Percentiles rank a stretch among this genome's conserved stretches.
phyloP scores from a whole-genome alignment of 2,329 filamentous ascomycete species.

The Penicillium sp. region DNA sequence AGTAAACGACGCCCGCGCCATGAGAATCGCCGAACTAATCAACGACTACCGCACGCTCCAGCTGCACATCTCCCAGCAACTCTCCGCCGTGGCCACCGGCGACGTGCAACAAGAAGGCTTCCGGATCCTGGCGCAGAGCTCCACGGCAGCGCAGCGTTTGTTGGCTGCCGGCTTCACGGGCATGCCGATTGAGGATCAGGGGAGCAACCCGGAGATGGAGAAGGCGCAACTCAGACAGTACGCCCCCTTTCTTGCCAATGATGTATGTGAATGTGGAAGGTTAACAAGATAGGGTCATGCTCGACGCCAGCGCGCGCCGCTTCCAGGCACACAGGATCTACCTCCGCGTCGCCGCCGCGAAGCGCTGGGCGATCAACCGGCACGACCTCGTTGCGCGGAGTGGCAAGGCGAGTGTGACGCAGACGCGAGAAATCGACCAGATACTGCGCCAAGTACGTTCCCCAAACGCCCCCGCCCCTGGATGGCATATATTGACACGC shows the following conservation, averaged over 20 bases:
- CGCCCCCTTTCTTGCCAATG: not conserved
- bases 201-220: constrained; percentile 47
- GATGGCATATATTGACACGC: not conserved
- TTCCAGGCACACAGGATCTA: constrained; percentile 61
- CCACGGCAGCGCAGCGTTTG: constrained; percentile 52
- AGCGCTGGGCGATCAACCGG: constrained; percentile 56
- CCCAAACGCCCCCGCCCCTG: no score
- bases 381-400: constrained; percentile 47
- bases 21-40: constrained; percentile 61
- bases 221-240: constrained; percentile 51
- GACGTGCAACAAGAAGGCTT: constrained; percentile 59
- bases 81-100: constrained; percentile 48
- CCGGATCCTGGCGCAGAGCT: constrained; percentile 54
- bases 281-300: constrained; percentile 50
- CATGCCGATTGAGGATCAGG: constrained; percentile 30
- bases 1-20: constrained; percentile 63
- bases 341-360: constrained; percentile 54
- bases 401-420: constrained; percentile 44
- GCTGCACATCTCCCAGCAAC: constrained; percentile 54
- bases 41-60: constrained; percentile 61
- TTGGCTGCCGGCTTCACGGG: constrained; percentile 46
- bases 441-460: constrained; percentile 47
- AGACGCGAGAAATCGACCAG: constrained; percentile 47
- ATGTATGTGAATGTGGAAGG: constrained; percentile 16
- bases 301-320: constrained; percentile 56